Conservation (phyloP, 176 grass and related monocot species). For the Oryza nivara region DNA sequence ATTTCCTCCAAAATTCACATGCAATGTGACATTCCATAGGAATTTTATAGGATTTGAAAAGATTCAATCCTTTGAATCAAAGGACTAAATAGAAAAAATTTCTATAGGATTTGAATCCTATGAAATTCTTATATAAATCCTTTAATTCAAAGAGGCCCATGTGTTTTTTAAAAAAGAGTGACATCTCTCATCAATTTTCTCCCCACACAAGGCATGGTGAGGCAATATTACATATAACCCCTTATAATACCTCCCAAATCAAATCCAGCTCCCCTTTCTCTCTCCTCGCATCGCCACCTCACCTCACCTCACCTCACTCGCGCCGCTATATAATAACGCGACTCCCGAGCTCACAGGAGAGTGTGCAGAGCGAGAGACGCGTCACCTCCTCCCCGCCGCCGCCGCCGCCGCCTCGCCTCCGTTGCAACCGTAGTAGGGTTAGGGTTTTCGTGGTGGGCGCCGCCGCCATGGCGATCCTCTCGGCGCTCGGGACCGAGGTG, state of each 20-base stretch:
- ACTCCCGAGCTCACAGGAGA: conserved; percentile 30
- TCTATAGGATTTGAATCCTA: too few relatives aligned
- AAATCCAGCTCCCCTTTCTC: background rate
- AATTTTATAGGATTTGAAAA: too few relatives aligned
- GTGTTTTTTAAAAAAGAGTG: too few relatives aligned
- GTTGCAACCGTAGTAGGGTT: conserved; percentile 16
- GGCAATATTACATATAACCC: background rate
- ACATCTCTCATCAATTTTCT: too few relatives aligned
- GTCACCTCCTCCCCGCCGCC: background rate
- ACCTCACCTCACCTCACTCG: background rate
- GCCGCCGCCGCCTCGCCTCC: conserved; percentile 2
- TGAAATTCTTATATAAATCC: too few relatives aligned
- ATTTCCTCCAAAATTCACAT: too few relatives aligned
- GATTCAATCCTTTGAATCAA: too few relatives aligned
- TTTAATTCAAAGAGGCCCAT: too few relatives aligned
- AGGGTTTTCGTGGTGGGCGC: conserved; percentile 35
- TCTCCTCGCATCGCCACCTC: background rate
- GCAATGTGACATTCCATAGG: too few relatives aligned
- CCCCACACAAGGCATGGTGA: too few relatives aligned
- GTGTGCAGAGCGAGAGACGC: conserved; percentile 38
- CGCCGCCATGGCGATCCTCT: conserved; percentile 67
- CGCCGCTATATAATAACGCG: conserved; percentile 36
- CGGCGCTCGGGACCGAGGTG: conserved; percentile 65
- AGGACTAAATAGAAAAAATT: too few relatives aligned
- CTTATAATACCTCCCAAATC: rapidly evolving